These are phyloP conservation scores for Patellifolia procumbens DNA, from an alignment of 179 eudicot genomes.

Conservation along the genomic window DNA sequence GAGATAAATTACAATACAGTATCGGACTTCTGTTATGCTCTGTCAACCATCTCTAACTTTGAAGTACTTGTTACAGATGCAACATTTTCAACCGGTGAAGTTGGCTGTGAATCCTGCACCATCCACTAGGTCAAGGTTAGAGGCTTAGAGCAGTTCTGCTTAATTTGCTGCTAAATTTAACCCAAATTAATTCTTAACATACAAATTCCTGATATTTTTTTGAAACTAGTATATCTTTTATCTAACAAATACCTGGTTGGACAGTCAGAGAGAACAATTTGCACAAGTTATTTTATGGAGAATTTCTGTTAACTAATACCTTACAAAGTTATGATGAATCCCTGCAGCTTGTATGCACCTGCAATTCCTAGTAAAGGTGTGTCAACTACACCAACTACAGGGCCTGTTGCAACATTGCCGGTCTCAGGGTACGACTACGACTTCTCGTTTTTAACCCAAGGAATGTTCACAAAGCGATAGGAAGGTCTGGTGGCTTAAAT, in stretches of 20 bases:
- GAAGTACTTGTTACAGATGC: conserved; percentile 27
- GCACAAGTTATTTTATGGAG: no score
- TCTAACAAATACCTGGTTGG: no score
- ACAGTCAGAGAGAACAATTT: no score
- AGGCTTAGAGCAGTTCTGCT: neutral
- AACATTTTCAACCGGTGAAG: conserved; percentile 21
- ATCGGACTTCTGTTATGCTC: neutral
- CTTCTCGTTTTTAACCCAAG: conserved; percentile 44
- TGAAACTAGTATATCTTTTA: no score
- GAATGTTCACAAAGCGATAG: conserved; percentile 38
- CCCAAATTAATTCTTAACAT: no score
- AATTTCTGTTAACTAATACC: no score
- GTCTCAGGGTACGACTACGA: conserved; percentile 49
- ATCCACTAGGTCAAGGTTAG: conserved; percentile 33
- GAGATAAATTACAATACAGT: neutral
- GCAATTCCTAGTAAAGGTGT: conserved; percentile 17
- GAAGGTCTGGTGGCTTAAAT: neutral
- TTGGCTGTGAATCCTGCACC: conserved; percentile 4
- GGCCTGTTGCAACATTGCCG: conserved; percentile 30
- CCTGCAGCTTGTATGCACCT: conserved; percentile 22
- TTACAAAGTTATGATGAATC: no score
- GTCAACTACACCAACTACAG: conserved; percentile 14
- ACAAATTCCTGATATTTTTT: no score
- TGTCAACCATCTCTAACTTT: neutral
- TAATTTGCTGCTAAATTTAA: neutral